These are phyloP conservation scores for Stephania yunnanensis DNA, from an alignment of 164 flowering plant genomes.

Conservation along the genomic window DNA sequence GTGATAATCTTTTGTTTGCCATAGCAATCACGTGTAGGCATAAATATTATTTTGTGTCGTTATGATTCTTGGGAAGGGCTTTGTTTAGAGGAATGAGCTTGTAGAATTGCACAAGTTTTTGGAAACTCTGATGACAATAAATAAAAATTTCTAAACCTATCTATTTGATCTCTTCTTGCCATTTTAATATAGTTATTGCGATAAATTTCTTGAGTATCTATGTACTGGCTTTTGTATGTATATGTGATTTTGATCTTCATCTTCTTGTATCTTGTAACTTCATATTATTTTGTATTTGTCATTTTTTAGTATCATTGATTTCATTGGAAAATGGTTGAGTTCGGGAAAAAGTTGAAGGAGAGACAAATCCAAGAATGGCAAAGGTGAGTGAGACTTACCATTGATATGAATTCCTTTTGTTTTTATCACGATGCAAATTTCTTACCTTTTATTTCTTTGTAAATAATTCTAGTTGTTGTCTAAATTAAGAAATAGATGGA, in stretches of 20 bases:
- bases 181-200: neutral
- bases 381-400: constrained; percentile 15
- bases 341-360: constrained; percentile 36
- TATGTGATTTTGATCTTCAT: neutral
- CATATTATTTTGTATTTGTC: neutral
- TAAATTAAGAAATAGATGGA: no score
- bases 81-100: neutral
- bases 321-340: constrained; percentile 26
- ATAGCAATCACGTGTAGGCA: neutral
- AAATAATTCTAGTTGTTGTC: neutral
- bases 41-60: no score
- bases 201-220: neutral
- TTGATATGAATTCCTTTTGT: neutral
- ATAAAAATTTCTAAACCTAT: neutral
- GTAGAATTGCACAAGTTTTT: neutral
- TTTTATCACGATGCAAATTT: neutral
- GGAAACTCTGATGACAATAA: neutral
- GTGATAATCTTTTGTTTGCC: neutral
- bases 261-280: neutral
- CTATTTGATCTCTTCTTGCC: neutral
- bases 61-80: neutral
- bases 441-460: neutral
- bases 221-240: neutral
- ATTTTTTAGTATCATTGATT: constrained; percentile 1
- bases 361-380: constrained; percentile 32